Base-by-base conservation (phyloP, 306 rosid species). In the Bauhinia variegata region DNA sequence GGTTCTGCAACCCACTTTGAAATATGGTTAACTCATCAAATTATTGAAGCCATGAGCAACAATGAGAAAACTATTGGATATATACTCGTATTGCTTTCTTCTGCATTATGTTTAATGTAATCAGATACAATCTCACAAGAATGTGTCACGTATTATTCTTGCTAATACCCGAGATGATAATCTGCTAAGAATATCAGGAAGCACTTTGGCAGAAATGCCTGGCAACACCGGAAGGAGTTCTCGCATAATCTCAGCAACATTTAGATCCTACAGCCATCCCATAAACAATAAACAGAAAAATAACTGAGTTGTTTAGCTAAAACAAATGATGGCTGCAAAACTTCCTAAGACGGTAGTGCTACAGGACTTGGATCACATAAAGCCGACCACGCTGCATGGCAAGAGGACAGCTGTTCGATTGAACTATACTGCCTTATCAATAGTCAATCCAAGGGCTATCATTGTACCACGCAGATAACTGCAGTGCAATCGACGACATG, bases 181-280 rank as follows among this genome's bases (percentile, higher is more conserved):
- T 80, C 98, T 84, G 71, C 76, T 78, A 18, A 86, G 43, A 82
- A 93, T 78, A 15, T 93, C 98, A 2, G 98, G 98, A 39, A 93
- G 96, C 54, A 93, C 84, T 52, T 70, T 89, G 53, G 73, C 80
- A 28, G 98, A 88, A 47, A 93, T 84, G 75, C 95, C 86, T 0
- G 98, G 98, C 76, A 93, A 75, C 74, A 89, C 83, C 37, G 97
- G 98, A 58, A 93, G 87, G 74, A 93, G 89, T 78, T 93, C 97
- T 81, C 71, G 95, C 49, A 84, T 50, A 63, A 83, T 80, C 81
- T 13, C 88, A 73, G 82, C 67, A 78, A 88, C 73, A 71, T 89
- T 75, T 64, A 78, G 59, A 30, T 66, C 88, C 96, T 87, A n/a
- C n/a, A 49, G 23, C 73, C 70, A 38, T 60, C 54, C 54, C 23